phyloP scores from a whole-genome alignment of 768 basidiomycete genomes.

The Leccinum disarticulatum region DNA sequence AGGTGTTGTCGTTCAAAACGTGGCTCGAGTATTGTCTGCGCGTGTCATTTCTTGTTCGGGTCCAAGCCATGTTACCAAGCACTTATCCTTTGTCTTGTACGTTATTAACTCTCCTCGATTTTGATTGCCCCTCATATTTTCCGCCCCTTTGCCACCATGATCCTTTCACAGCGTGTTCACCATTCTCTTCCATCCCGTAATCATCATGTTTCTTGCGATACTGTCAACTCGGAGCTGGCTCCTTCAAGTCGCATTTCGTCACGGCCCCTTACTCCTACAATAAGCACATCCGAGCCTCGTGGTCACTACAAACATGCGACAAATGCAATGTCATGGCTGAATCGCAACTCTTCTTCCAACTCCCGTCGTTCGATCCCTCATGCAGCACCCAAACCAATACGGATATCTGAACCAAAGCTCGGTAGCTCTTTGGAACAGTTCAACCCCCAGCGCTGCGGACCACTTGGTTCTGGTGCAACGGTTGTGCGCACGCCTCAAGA shows the following conservation, averaged over 20 bases:
- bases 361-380: slow-evolving; percentile 26
- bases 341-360: slow-evolving; percentile 36
- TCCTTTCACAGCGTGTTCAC: slow-evolving; percentile 23
- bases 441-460: slow-evolving; percentile 39
- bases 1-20: slow-evolving; percentile 25
- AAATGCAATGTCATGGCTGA: slow-evolving; percentile 45
- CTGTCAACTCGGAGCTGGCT: slow-evolving; percentile 28
- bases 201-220: slow-evolving; percentile 10
- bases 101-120: slow-evolving; percentile 9
- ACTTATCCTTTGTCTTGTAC: slow-evolving; percentile 8
- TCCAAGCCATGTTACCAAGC: slow-evolving; percentile 8
- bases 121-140: neutral
- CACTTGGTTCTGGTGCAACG: slow-evolving; percentile 69
- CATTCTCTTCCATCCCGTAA: slow-evolving; percentile 11
- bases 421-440: slow-evolving; percentile 34
- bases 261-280: slow-evolving; percentile 28
- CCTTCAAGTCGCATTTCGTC: slow-evolving; percentile 14
- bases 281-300: slow-evolving; percentile 26
- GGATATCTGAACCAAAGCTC: slow-evolving; percentile 46
- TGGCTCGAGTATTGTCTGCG: slow-evolving; percentile 19
- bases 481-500: slow-evolving; percentile 81
- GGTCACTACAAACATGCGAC: slow-evolving; percentile 37
- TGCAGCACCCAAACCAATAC: slow-evolving; percentile 38
- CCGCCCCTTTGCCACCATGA: slow-evolving; percentile 23
- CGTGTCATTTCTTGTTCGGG: slow-evolving; percentile 7